A percentile compares a stretch with the other conserved stretches of the same genome.
Evolutionary conservation across 352 stramenopile species (phyloP).

Genomic region (Pythium myriotylum): DNA sequence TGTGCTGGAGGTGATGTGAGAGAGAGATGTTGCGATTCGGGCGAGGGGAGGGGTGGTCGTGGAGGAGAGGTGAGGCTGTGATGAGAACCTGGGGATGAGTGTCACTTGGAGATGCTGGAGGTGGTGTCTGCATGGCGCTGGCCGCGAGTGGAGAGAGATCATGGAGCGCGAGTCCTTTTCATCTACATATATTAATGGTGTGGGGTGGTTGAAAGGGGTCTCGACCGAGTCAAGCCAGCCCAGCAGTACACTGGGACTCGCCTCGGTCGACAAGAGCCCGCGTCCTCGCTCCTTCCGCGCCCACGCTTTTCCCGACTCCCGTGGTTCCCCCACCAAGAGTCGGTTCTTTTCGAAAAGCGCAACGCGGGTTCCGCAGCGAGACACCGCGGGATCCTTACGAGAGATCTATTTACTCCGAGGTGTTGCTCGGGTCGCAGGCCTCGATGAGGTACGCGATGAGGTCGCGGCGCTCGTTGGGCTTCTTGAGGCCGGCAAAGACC

Average conservation of each 20-base stretch:
- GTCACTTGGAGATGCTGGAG: too few species aligned
- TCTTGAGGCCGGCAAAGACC: conserved; percentile 99
- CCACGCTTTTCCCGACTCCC: too few species aligned
- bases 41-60: too few species aligned
- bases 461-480: conserved; percentile 95
- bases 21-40: too few species aligned
- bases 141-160: background rate
- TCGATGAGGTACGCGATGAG: conserved; percentile 99
- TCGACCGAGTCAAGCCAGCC: background rate
- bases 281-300: background rate
- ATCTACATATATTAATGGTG: conserved; percentile 37
- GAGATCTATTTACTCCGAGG: conserved; percentile 35
- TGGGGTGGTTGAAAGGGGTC: conserved; percentile 1
- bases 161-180: conserved; percentile 11
- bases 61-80: too few species aligned
- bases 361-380: too few species aligned
- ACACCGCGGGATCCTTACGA: too few species aligned
- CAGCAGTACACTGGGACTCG: too few species aligned
- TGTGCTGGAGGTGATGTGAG: too few species aligned
- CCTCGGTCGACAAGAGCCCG: background rate
- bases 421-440: conserved; percentile 51
- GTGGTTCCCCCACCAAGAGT: too few species aligned
- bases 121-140: background rate
- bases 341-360: too few species aligned
- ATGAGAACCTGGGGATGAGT: too few species aligned